These are phyloP conservation scores for Metschnikowia gruessii DNA, from an alignment of 805 yeast genomes.

Conservation along the genomic window DNA sequence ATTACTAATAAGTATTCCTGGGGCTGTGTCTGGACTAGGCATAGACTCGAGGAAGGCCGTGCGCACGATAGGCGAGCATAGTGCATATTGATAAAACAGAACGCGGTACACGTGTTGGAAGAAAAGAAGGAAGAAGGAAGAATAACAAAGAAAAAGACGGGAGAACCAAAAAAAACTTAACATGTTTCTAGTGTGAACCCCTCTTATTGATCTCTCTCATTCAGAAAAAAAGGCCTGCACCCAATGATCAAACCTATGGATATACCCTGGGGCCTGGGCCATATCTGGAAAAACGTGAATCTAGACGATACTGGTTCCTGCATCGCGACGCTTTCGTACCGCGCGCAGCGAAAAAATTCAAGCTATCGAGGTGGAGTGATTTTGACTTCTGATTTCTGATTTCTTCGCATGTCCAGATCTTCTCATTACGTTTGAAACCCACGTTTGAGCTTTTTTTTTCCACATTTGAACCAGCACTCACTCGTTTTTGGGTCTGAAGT, in stretches of 20 bases:
- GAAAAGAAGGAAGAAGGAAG: too few species aligned
- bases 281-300: neutral
- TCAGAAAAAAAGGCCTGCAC: too few species aligned
- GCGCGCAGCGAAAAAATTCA: constrained; percentile 5
- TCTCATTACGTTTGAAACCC: neutral
- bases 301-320: neutral
- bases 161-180: too few species aligned
- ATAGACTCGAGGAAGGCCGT: neutral
- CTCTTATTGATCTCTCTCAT: too few species aligned
- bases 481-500: neutral
- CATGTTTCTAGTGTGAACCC: too few species aligned
- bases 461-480: neutral
- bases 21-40: neutral
- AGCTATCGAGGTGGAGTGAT: constrained; percentile 5
- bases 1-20: neutral
- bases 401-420: neutral
- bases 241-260: too few species aligned
- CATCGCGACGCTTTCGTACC: constrained; percentile 1
- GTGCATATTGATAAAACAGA: constrained; percentile 1
- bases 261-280: too few species aligned
- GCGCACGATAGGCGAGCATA: neutral
- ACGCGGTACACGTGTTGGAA: neutral
- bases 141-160: too few species aligned
- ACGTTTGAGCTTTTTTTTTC: constrained; percentile 9
- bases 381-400: too few species aligned